These are phyloP conservation scores for Chalciporus sp. DNA, from an alignment of 1,284 basidiomycete genomes.

Conservation along the genomic window DNA sequence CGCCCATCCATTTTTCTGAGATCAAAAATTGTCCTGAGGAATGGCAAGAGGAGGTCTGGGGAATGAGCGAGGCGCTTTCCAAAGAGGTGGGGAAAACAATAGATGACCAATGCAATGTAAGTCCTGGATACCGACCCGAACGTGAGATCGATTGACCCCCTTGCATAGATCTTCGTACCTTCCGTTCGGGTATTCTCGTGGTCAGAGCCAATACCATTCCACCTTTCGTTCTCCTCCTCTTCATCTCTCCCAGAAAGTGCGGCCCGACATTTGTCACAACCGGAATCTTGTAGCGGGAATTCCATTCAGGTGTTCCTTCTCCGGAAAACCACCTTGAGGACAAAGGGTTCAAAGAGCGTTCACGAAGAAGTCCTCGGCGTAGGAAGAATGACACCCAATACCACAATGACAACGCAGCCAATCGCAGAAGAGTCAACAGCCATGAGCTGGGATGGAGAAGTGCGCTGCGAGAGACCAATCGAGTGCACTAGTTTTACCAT, in stretches of 20 bases:
- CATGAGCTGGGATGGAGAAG: slow-evolving; percentile 47
- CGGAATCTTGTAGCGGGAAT: slow-evolving; percentile 22
- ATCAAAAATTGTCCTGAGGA: slow-evolving; percentile 61
- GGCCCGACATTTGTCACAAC: slow-evolving; percentile 31
- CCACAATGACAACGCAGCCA: slow-evolving; percentile 17
- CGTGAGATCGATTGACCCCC: slow-evolving; percentile 1
- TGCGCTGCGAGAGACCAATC: slow-evolving; percentile 36
- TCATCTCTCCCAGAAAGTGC: slow-evolving; percentile 45
- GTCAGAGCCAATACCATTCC: slow-evolving; percentile 59
- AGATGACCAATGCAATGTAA: slow-evolving; percentile 50
- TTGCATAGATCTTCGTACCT: slow-evolving; percentile 41
- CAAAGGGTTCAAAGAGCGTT: slow-evolving; percentile 5
- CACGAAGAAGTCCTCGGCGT: slow-evolving; percentile 33
- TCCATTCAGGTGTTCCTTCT: slow-evolving; percentile 33
- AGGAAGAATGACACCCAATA: slow-evolving; percentile 22
- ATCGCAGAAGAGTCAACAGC: slow-evolving; percentile 9
- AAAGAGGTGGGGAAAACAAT: slow-evolving; percentile 25
- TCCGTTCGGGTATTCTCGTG: slow-evolving; percentile 54
- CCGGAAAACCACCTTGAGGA: slow-evolving; percentile 31
- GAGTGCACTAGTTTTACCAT: slow-evolving; percentile 44
- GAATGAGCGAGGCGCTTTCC: slow-evolving; percentile 36
- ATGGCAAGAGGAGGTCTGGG: slow-evolving; percentile 55
- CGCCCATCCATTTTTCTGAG: slow-evolving; percentile 46
- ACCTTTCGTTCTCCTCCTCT: slow-evolving; percentile 57
- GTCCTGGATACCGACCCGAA: slow-evolving; percentile 17